Conservation (phyloP, 73 alveolate species). For the Paramecium biaurelia region DNA sequence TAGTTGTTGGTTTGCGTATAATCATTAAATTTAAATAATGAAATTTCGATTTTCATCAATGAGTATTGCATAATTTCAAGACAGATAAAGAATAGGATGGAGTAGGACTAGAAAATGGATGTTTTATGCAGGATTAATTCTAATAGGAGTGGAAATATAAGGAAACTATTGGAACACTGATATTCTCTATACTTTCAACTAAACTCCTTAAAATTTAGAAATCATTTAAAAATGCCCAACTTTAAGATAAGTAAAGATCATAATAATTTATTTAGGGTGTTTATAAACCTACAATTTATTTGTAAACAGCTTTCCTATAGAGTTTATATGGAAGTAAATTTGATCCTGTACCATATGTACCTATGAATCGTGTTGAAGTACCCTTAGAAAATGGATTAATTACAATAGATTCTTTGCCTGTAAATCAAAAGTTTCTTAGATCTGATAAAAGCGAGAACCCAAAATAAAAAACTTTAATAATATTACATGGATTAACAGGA, state of each 20-base stretch:
- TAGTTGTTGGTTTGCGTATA: slow-evolving; percentile 48
- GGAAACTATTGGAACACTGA: slow-evolving; percentile 20
- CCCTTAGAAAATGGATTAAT: neutral
- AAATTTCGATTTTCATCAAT: neutral
- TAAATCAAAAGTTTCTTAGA: neutral
- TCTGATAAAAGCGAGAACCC: neutral
- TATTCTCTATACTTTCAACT: neutral
- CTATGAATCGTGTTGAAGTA: neutral
- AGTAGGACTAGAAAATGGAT: slow-evolving; percentile 18
- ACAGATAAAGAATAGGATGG: slow-evolving; percentile 18
- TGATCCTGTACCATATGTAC: slow-evolving; percentile 51
- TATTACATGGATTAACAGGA: slow-evolving; percentile 37
- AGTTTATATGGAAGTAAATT: slow-evolving; percentile 36
- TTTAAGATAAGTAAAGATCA: neutral
- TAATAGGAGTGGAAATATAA: neutral
- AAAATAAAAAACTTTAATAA: neutral
- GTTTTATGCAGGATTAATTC: neutral
- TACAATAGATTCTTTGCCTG: slow-evolving; percentile 20
- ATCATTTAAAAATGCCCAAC: neutral
- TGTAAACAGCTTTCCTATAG: neutral
- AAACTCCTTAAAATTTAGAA: neutral
- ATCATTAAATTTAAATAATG: slow-evolving; percentile 34
- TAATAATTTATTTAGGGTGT: neutral
- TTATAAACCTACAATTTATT: slow-evolving; percentile 33
- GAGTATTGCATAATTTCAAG: slow-evolving; percentile 17